Percentiles rank a stretch among this genome's conserved stretches.
phyloP scores from a whole-genome alignment of 305 asterid genomes.

The Petunia hybrid region DNA sequence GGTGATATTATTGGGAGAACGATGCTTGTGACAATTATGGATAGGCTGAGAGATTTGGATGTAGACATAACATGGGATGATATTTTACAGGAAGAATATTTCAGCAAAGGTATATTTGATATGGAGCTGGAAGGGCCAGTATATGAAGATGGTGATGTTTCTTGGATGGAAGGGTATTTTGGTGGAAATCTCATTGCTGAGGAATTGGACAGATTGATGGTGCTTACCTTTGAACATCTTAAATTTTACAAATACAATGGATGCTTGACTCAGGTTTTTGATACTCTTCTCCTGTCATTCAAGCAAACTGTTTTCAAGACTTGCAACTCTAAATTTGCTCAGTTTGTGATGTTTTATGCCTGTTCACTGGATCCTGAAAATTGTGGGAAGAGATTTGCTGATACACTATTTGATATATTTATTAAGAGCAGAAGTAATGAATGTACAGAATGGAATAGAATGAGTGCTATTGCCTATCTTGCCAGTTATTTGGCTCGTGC shows the following conservation, averaged over 20 bases:
- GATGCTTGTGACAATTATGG: slow-evolving; percentile 65
- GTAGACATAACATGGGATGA: slow-evolving; percentile 90
- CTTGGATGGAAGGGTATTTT: slow-evolving; percentile 52
- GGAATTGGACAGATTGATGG: slow-evolving; percentile 82
- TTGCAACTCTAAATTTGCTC: slow-evolving; percentile 86
- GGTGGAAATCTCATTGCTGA: slow-evolving; percentile 62
- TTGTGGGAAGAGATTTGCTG: slow-evolving; percentile 70
- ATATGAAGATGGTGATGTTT: slow-evolving; percentile 47
- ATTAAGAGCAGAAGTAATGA: slow-evolving; percentile 41
- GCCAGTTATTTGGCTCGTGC: slow-evolving; percentile 93
- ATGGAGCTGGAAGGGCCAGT: slow-evolving; percentile 73
- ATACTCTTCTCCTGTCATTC: slow-evolving; percentile 78
- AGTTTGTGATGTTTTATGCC: slow-evolving; percentile 93
- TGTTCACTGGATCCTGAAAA: slow-evolving; percentile 91
- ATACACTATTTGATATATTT: slow-evolving; percentile 57
- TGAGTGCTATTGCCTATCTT: slow-evolving; percentile 88
- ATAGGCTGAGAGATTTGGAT: slow-evolving; percentile 80
- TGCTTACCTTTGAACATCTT: slow-evolving; percentile 76
- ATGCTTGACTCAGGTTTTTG: slow-evolving; percentile 71
- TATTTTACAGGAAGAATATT: slow-evolving; percentile 68
- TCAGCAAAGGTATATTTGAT: slow-evolving; percentile 74
- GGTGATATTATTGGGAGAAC: slow-evolving; percentile 74
- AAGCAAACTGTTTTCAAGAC: slow-evolving; percentile 80
- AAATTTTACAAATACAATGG: slow-evolving; percentile 62
- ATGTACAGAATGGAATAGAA: slow-evolving; percentile 75